A percentile compares a stretch with the other conserved stretches of the same genome.
phyloP scores from a whole-genome alignment of 2,329 filamentous ascomycete genomes.

The Coniosporium tulheliwenetii region DNA sequence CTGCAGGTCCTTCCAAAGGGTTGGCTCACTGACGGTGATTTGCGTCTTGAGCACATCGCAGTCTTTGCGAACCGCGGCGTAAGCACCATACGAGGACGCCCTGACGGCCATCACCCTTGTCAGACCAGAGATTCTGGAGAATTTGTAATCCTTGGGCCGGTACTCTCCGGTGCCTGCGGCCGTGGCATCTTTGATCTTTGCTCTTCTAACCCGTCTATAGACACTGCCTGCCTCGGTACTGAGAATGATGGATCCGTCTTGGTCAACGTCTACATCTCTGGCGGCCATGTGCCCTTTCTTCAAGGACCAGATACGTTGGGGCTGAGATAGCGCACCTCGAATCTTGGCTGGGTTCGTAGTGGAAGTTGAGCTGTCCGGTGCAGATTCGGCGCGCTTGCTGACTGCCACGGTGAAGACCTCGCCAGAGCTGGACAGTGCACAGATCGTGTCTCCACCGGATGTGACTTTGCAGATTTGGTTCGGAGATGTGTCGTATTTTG shows the following conservation, averaged over 20 bases:
- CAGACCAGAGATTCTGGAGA: conserved; percentile 75
- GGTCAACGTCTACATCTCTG: conserved; percentile 72
- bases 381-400: conserved; percentile 48
- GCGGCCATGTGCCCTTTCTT: conserved; percentile 74
- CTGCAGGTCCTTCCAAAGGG: conserved; percentile 58
- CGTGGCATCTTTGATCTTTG: conserved; percentile 57
- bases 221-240: conserved; percentile 86
- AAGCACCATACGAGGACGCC: conserved; percentile 80
- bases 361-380: conserved; percentile 44
- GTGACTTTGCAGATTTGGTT: conserved; percentile 63
- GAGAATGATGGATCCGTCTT: conserved; percentile 88
- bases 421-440: conserved; percentile 67
- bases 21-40: conserved; percentile 50
- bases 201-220: conserved; percentile 73
- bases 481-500: conserved; percentile 45
- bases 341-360: conserved; percentile 91
- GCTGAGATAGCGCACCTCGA: conserved; percentile 60
- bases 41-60: conserved; percentile 63
- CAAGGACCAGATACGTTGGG: conserved; percentile 76
- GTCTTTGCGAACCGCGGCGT: conserved; percentile 73
- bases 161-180: conserved; percentile 34
- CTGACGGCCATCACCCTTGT: conserved; percentile 72
- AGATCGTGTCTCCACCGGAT: conserved; percentile 81
- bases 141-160: conserved; percentile 84
- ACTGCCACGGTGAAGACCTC: conserved; percentile 79